phyloP scores from a whole-genome alignment of 805 yeast genomes.

The Candida nonsorbophila region DNA sequence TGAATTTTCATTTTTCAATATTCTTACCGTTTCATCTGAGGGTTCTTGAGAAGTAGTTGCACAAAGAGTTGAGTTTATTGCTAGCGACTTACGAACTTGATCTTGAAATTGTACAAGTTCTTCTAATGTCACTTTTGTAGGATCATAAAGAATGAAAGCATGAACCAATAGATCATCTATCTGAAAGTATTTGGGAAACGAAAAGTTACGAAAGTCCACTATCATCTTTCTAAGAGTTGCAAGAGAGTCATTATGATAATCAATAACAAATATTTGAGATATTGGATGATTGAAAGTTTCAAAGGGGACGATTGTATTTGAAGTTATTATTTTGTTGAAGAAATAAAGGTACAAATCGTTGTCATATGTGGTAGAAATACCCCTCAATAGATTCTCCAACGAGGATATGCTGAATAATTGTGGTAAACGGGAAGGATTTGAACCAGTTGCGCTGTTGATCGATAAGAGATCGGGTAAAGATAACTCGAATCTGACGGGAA shows the following conservation, averaged over 20 bases:
- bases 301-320: conserved; percentile 62
- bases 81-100: conserved; percentile 18
- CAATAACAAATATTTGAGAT: conserved; percentile 63
- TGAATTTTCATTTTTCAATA: conserved; percentile 23
- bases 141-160: conserved; percentile 26
- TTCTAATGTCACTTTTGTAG: conserved; percentile 18
- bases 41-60: conserved; percentile 7
- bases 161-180: conserved; percentile 53
- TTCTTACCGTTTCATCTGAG: conserved; percentile 3
- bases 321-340: conserved; percentile 53
- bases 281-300: conserved; percentile 88
- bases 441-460: conserved; percentile 15
- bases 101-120: conserved; percentile 31
- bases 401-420: conserved; percentile 36
- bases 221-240: conserved; percentile 56
- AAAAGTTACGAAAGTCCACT: conserved; percentile 44
- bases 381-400: conserved; percentile 23
- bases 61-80: conserved; percentile 20
- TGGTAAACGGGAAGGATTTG: conserved; percentile 5
- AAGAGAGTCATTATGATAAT: conserved; percentile 44
- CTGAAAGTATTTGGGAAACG: conserved; percentile 61
- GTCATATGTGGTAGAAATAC: conserved; percentile 7
- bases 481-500: conserved; percentile 52
- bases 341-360: conserved; percentile 48
- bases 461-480: conserved; percentile 33